phyloP scores from a whole-genome alignment of 2,329 filamentous ascomycete species.

The Mycosphaerella arachidis region DNA sequence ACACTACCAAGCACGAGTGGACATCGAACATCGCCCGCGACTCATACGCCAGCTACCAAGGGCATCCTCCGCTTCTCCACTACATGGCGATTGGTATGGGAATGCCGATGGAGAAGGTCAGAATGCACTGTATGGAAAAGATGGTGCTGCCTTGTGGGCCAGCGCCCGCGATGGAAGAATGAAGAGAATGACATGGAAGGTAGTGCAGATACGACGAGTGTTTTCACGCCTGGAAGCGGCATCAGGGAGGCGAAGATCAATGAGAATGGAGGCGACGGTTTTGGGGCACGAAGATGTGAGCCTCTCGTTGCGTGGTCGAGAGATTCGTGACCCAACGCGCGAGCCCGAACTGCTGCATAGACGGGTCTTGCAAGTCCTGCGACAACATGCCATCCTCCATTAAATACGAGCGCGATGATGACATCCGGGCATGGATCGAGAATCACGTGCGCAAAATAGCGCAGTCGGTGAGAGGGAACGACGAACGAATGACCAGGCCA shows the following conservation, averaged over 20 bases:
- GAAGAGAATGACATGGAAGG: slow-evolving; percentile 3
- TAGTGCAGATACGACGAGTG: not conserved
- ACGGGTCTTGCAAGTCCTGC: too few relatives aligned
- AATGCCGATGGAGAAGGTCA: slow-evolving; percentile 70
- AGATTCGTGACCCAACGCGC: too few relatives aligned
- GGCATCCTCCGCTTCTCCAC: slow-evolving; percentile 79
- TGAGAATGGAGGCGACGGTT: not conserved
- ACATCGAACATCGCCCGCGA: slow-evolving; percentile 92
- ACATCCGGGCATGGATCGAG: too few relatives aligned
- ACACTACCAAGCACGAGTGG: slow-evolving; percentile 98
- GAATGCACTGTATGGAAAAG: slow-evolving; percentile 72
- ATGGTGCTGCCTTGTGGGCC: slow-evolving; percentile 60
- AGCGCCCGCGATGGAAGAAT: slow-evolving; percentile 26
- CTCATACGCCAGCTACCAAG: slow-evolving; percentile 81
- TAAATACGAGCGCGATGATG: too few relatives aligned
- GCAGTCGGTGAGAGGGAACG: not conserved
- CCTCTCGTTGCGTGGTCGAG: too few relatives aligned
- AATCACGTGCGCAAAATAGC: too few relatives aligned
- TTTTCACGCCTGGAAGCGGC: too few relatives aligned
- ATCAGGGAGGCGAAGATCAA: too few relatives aligned
- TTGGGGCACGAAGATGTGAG: too few relatives aligned
- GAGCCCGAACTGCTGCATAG: too few relatives aligned
- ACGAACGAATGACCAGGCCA: not conserved
- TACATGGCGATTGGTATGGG: slow-evolving; percentile 90
- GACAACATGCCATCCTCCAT: too few relatives aligned